Percentiles rank a stretch among this genome's conserved stretches.
Evolutionary conservation across 225 moss, liverwort and hornwort species (phyloP).

Genomic region (Pseudoscleropodium purum): DNA sequence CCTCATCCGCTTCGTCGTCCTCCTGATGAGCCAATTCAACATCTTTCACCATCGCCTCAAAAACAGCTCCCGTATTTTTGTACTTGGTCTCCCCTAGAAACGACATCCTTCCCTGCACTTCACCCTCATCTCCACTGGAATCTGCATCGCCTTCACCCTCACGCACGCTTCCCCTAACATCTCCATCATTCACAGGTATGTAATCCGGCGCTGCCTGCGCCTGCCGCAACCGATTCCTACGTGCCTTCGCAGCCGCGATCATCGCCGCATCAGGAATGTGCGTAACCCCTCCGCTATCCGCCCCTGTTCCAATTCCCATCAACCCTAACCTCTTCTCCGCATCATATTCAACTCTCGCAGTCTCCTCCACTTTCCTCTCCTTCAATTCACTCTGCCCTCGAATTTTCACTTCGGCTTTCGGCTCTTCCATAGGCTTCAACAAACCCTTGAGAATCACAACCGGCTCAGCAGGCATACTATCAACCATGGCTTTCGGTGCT

Average conservation of each 20-base stretch:
- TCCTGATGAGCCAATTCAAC: constrained; percentile 48
- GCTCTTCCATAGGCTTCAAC: constrained; percentile 65
- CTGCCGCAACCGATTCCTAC: constrained; percentile 79
- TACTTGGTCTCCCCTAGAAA: constrained; percentile 74
- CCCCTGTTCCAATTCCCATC: constrained; percentile 94
- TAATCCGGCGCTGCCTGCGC: constrained; percentile 96
- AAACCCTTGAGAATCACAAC: constrained; percentile 89
- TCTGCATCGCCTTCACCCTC: constrained; percentile 56
- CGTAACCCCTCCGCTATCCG: constrained; percentile 83
- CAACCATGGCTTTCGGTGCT: constrained; percentile 42
- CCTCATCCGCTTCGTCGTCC: constrained; percentile 95
- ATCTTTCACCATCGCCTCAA: constrained; percentile 64
- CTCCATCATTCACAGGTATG: constrained; percentile 69
- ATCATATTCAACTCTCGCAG: constrained; percentile 55
- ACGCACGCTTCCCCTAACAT: constrained; percentile 54
- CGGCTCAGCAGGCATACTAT: constrained; percentile 58
- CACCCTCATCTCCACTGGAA: constrained; percentile 91
- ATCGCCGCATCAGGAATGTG: constrained; percentile 95
- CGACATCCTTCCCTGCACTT: constrained; percentile 81
- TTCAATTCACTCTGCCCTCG: constrained; percentile 33
- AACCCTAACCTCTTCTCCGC: constrained; percentile 87
- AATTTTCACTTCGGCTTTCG: constrained; percentile 18
- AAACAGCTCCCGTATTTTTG: constrained; percentile 62
- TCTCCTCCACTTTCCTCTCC: constrained; percentile 38
- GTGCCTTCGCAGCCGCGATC: constrained; percentile 96